A percentile compares a stretch with the other conserved stretches of the same genome.
These are phyloP conservation scores for Dendrobium huoshanense DNA, from an alignment of 106 monocot genomes.

Conservation along the genomic window DNA sequence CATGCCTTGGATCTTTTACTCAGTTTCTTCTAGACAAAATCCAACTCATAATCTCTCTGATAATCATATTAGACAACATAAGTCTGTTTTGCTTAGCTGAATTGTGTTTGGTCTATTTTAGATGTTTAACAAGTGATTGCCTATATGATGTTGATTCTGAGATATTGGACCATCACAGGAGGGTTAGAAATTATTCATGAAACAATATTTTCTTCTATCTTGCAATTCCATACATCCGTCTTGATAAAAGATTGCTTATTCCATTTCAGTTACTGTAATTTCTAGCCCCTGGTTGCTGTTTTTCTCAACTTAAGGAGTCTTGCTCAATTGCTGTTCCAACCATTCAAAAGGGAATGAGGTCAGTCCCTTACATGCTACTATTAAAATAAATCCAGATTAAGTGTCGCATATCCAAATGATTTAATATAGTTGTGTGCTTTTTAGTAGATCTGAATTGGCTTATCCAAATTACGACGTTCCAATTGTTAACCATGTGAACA, in stretches of 20 bases:
- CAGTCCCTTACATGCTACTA: conserved; percentile 3
- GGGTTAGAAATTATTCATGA: background rate
- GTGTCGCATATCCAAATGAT: background rate
- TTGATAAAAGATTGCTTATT: conserved; percentile 8
- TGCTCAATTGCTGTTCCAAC: background rate
- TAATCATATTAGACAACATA: background rate
- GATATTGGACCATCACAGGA: background rate
- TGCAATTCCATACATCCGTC: background rate
- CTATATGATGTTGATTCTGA: background rate
- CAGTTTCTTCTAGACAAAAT: background rate
- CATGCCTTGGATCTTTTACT: background rate
- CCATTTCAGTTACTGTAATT: conserved; percentile 15
- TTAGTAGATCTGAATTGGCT: background rate
- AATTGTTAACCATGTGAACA: background rate
- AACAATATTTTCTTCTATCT: background rate
- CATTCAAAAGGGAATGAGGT: conserved; percentile 10
- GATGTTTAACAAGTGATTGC: background rate
- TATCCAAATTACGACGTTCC: background rate
- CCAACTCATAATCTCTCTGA: background rate
- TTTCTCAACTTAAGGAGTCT: conserved; percentile 5
- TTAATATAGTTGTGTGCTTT: background rate
- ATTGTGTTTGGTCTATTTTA: background rate
- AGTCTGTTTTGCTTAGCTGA: background rate
- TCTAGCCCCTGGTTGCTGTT: conserved; percentile 2
- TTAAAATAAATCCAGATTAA: conserved; percentile 1